phyloP scores from a whole-genome alignment of 345 rosid species.

The Gossypium rotundifolium region DNA sequence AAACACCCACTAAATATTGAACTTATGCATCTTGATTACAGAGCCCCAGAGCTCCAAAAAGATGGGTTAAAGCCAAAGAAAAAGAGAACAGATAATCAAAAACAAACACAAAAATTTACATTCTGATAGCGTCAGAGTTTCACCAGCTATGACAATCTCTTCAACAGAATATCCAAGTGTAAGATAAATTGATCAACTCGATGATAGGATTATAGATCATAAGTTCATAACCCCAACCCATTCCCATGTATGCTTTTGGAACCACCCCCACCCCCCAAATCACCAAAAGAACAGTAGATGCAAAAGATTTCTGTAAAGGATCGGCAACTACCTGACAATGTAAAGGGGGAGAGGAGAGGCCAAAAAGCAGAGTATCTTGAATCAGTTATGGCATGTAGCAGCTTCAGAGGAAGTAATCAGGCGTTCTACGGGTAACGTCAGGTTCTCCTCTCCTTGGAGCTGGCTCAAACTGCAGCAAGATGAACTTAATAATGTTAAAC shows the following conservation, averaged over 20 bases:
- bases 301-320: conserved; percentile 9
- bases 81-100: not conserved
- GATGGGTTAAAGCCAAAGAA: not conserved
- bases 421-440: conserved; percentile 94
- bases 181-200: conserved; percentile 1
- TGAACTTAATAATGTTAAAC: not conserved
- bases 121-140: not conserved
- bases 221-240: not conserved
- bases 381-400: not conserved
- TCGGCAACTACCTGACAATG: conserved; percentile 2
- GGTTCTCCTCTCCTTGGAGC: conserved; percentile 99
- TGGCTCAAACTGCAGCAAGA: conserved; percentile 75
- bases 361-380: conserved; percentile 2
- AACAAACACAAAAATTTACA: conserved; percentile 16
- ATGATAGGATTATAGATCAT: not conserved
- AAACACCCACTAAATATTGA: too few species aligned
- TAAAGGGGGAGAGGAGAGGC: not conserved
- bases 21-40: too few species aligned
- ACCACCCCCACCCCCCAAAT: not conserved
- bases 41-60: too few species aligned
- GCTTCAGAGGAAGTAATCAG: conserved; percentile 83
- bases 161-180: conserved; percentile 12
- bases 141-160: conserved; percentile 19
- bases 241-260: conserved; percentile 15
- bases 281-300: conserved; percentile 9